Percentiles rank a stretch among this genome's conserved stretches.
Evolutionary conservation across 2,329 filamentous ascomycete species (phyloP).

Genomic region (Fusarium sp.): DNA sequence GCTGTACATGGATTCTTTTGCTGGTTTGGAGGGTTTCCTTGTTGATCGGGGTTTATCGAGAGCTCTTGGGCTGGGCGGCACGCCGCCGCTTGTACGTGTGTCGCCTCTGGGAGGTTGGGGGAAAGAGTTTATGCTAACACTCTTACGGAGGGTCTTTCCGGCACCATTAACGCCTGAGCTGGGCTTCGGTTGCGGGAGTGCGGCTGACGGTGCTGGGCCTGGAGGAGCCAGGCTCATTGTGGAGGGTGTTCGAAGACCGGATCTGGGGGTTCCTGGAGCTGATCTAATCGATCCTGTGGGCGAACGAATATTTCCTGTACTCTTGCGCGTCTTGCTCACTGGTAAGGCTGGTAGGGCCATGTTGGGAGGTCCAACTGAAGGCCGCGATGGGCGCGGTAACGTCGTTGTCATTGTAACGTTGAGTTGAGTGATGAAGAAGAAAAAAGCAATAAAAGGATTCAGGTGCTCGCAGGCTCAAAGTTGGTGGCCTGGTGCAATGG

Average conservation of each 20-base stretch:
- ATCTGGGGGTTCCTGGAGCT: conserved; percentile 63
- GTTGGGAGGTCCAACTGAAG: conserved; percentile 76
- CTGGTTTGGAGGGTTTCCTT: conserved; percentile 65
- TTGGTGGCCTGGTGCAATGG: conserved; percentile 37
- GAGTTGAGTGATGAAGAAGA: conserved; percentile 12
- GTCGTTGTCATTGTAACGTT: conserved; percentile 58
- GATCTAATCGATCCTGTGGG: conserved; percentile 51
- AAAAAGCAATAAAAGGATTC: conserved; percentile 17
- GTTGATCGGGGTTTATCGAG: conserved; percentile 58
- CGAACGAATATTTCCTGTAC: conserved; percentile 61
- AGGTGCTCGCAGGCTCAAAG: conserved; percentile 31
- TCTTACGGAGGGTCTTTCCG: conserved; percentile 81
- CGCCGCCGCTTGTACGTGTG: conserved; percentile 64
- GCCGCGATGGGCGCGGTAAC: conserved; percentile 73
- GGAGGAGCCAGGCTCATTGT: conserved; percentile 62
- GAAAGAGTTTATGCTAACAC: conserved; percentile 93
- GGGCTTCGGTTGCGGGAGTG: conserved; percentile 67
- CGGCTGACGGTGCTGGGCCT: conserved; percentile 64
- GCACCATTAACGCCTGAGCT: conserved; percentile 66
- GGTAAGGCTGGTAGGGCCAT: conserved; percentile 80
- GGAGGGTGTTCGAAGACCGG: conserved; percentile 69
- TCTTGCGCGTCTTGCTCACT: conserved; percentile 77
- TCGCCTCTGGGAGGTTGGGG: conserved; percentile 85
- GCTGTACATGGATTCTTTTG: conserved; percentile 63
- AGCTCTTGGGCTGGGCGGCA: conserved; percentile 71